Percentiles rank a stretch among this genome's conserved stretches.
phyloP scores from a whole-genome alignment of 139 green algal genomes.

The Closterium sp. region DNA sequence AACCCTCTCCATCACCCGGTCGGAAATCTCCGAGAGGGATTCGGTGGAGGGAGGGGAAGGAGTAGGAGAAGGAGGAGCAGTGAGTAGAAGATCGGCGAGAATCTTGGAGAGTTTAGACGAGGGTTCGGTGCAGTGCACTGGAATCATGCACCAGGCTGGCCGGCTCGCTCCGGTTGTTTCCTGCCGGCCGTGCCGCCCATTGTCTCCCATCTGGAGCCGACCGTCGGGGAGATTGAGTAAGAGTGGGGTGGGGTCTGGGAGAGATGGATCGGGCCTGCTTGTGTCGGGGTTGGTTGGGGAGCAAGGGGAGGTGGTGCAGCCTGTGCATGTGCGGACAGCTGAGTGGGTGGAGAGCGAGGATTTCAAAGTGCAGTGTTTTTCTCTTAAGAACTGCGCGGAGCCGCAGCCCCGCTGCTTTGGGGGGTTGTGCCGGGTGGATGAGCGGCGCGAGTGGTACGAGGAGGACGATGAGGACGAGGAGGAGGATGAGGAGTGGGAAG shows the following conservation, averaged over 20 bases:
- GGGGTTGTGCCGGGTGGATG: not conserved
- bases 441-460: not conserved
- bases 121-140: not conserved
- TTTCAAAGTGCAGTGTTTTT: not conserved
- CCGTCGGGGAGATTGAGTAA: not conserved
- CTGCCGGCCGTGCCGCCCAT: not conserved
- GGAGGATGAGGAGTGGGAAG: not conserved
- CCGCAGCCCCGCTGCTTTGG: not conserved
- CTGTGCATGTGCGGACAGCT: not conserved
- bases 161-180: not conserved
- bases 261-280: not conserved
- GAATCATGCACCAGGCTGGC: not conserved
- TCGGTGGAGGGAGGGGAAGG: not conserved
- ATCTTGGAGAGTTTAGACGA: not conserved
- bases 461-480: not conserved
- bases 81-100: not conserved
- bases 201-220: not conserved
- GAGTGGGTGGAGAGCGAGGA: not conserved
- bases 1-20: not conserved
- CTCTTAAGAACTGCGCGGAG: not conserved
- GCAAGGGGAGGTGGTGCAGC: not conserved
- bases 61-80: not conserved
- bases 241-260: not conserved
- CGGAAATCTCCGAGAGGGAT: not conserved
- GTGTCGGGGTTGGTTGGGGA: not conserved